Evolutionary conservation across 2,329 filamentous ascomycete genomes (phyloP), one percentile per base, ranked within the genome.

Genomic region (Penicillium carneum): DNA sequence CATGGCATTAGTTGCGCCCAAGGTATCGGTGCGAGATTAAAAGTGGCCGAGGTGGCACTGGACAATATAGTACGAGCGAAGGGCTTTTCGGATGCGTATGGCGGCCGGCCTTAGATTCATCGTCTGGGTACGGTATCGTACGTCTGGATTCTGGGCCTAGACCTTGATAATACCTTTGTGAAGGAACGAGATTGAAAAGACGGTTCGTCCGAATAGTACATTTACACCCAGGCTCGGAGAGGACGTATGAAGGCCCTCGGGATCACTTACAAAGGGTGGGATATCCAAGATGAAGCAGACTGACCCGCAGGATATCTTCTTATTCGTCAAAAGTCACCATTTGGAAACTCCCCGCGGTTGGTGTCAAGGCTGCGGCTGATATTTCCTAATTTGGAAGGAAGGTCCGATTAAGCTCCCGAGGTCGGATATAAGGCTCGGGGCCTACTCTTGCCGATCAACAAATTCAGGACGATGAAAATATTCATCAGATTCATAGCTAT

Each of bases 81-180:
- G 31, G 48, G 39, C 1, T 82, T 75, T 64, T 77, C 76, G 0
- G 71, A 76, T 3, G 61, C 70, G 12, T 43, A 62, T 31, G 73
- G 71, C 18, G 73, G 71, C 29, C 72, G 82, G 43, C 66, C 69
- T 1, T 85, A 29, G 84, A 85, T 70, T 84, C 82, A 10, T 83
- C 80, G 10, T 78, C 79, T n/a, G 76, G 85, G 68, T 86, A 82
- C 71, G 84, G 83, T 0, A 70, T 82, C 26, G 67, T 84, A 26
- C 75, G 83, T 46, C 63, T 65, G 53, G 73, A 80, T 55, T 78
- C 81, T 1, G 82, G 80, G 80, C 0, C 58, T 84, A 16, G 66
- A 73, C 0, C 84, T 84, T 69, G 78, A 82, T 66, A 82, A 72
- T 1, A 76, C 79, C 9, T 57, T 51, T 33, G 75, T 79, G 31